Evolutionary conservation across 495 filamentous ascomycete genomes (phyloP).

Genomic region (Xylaria curta): DNA sequence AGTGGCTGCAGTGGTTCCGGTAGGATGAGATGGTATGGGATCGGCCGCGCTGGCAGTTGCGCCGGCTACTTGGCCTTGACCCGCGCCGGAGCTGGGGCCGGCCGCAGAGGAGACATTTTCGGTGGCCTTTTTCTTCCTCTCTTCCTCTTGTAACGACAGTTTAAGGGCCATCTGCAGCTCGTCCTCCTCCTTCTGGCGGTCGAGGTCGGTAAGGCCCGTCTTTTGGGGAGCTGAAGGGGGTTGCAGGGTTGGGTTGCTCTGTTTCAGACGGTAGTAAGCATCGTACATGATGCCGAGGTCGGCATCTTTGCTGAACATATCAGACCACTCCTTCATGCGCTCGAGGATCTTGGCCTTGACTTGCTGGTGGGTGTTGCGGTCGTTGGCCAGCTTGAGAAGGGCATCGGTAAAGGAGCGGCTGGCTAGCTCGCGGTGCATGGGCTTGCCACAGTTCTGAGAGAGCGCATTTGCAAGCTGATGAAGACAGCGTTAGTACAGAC

Average conservation of each 20-base stretch:
- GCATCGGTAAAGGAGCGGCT: constrained; percentile 97
- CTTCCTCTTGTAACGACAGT: constrained; percentile 86
- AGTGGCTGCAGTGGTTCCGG: constrained; percentile 90
- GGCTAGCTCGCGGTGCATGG: constrained; percentile 91
- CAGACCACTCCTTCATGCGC: constrained; percentile 93
- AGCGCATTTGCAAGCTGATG: constrained; percentile 84
- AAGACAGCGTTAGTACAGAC: constrained; percentile 14
- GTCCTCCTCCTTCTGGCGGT: constrained; percentile 95
- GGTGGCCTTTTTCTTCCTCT: constrained; percentile 52
- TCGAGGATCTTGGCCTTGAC: constrained; percentile 98
- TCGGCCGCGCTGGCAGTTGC: constrained; percentile 34
- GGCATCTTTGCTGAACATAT: constrained; percentile 89
- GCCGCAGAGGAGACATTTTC: constrained; percentile 32
- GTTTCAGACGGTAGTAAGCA: constrained; percentile 86
- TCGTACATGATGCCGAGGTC: constrained; percentile 98
- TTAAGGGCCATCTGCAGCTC: constrained; percentile 96
- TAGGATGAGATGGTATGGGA: constrained; percentile 48
- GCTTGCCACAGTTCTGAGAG: constrained; percentile 90
- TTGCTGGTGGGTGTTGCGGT: constrained; percentile 94
- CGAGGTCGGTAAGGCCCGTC: constrained; percentile 83
- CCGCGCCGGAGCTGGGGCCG: constrained; percentile 41
- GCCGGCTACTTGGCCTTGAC: constrained; percentile 35
- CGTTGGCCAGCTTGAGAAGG: constrained; percentile 84
- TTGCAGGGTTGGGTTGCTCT: constrained; percentile 85
- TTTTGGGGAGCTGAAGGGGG: constrained; percentile 93